A percentile compares a stretch with the other conserved stretches of the same genome.
Evolutionary conservation across 805 yeast genomes (phyloP).

Genomic region (Candida morakotiae): DNA sequence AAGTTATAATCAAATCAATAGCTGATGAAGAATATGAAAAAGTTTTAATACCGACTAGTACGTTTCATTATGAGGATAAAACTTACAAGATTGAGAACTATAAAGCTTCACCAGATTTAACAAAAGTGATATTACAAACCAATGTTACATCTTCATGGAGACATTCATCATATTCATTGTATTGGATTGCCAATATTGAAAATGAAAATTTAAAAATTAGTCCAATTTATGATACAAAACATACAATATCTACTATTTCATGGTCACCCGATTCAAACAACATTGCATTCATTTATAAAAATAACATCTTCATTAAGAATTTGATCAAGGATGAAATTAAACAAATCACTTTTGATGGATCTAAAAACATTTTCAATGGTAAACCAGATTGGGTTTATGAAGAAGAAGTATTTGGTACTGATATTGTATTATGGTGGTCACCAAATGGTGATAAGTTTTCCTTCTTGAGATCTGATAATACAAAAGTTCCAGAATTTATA

Average conservation of each 20-base stretch:
- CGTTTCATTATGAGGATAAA: slow-evolving; percentile 35
- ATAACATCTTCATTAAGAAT: slow-evolving; percentile 50
- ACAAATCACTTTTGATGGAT: slow-evolving; percentile 51
- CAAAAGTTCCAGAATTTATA: slow-evolving; percentile 49
- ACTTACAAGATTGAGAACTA: slow-evolving; percentile 48
- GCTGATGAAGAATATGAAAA: slow-evolving; percentile 42
- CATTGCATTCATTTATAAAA: slow-evolving; percentile 52
- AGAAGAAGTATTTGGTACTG: slow-evolving; percentile 65
- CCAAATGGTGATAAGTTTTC: slow-evolving; percentile 55
- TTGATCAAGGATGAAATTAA: slow-evolving; percentile 17
- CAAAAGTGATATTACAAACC: slow-evolving; percentile 55
- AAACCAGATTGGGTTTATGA: slow-evolving; percentile 84
- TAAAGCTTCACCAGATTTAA: slow-evolving; percentile 64
- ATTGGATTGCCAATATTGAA: slow-evolving; percentile 57
- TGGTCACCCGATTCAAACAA: slow-evolving; percentile 62
- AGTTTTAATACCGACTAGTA: slow-evolving; percentile 47
- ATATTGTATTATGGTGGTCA: slow-evolving; percentile 69
- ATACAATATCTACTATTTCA: slow-evolving; percentile 46
- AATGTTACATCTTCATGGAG: slow-evolving; percentile 65
- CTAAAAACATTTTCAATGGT: slow-evolving; percentile 53
- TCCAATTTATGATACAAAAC: slow-evolving; percentile 16
- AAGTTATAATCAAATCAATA: slow-evolving; percentile 54
- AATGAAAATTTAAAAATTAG: slow-evolving; percentile 25
- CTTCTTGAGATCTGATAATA: slow-evolving; percentile 56
- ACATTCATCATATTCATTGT: slow-evolving; percentile 60